These are phyloP conservation scores for Sporothrix variecibatus DNA, from an alignment of 2,329 filamentous ascomycete genomes.

Conservation along the genomic window DNA sequence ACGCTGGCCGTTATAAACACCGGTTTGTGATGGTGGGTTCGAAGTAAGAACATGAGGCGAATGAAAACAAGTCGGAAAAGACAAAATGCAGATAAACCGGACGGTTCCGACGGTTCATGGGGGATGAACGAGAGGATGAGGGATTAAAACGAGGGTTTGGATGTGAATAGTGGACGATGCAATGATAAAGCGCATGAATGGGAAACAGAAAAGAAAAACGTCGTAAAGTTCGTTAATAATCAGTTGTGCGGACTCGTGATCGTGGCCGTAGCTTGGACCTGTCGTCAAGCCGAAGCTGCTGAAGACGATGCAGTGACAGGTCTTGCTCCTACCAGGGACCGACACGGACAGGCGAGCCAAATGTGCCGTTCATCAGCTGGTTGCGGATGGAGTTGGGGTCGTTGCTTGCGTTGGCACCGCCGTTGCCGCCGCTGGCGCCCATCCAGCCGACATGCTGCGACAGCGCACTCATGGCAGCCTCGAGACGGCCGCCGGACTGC, in stretches of 20 bases:
- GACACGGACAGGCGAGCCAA: constrained; percentile 61
- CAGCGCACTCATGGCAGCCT: constrained; percentile 77
- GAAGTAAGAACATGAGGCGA: background rate
- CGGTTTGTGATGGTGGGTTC: constrained; percentile 10
- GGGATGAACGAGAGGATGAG: constrained; percentile 12
- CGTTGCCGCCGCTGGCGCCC: constrained; percentile 55
- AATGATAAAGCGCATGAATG: background rate
- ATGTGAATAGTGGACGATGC: background rate
- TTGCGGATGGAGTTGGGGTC: constrained; percentile 62
- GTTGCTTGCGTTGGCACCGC: constrained; percentile 72
- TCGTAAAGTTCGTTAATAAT: constrained; percentile 27
- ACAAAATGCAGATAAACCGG: background rate
- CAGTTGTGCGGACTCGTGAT: background rate
- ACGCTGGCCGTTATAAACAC: constrained; percentile 24
- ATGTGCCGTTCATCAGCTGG: constrained; percentile 62
- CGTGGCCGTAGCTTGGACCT: background rate
- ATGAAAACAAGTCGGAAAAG: background rate
- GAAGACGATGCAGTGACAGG: background rate
- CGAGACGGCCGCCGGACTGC: constrained; percentile 78
- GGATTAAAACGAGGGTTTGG: background rate
- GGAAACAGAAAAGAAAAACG: constrained; percentile 5
- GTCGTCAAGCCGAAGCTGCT: too few species aligned
- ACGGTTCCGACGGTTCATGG: background rate
- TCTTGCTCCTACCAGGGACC: constrained; percentile 56
- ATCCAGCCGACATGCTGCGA: constrained; percentile 77